A percentile compares a stretch with the other conserved stretches of the same genome.
Evolutionary conservation across 2,329 filamentous ascomycete species (phyloP).

Genomic region (Phialemonium atrogriseum): DNA sequence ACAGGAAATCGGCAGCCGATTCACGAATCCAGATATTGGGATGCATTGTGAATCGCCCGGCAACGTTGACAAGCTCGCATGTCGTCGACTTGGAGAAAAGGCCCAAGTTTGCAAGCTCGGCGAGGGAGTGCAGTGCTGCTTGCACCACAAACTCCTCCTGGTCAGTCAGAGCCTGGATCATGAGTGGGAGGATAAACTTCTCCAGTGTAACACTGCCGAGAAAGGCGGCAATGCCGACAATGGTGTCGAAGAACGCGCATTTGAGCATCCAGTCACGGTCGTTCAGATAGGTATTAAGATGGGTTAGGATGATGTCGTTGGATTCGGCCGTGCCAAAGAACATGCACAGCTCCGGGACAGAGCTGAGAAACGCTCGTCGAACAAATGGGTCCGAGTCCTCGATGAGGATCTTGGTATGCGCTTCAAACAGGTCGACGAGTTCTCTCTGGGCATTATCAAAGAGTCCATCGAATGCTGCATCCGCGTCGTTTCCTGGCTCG

Average conservation of each 20-base stretch:
- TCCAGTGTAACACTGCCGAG: slow-evolving; percentile 84
- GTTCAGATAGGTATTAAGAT: slow-evolving; percentile 95
- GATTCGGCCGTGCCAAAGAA: slow-evolving; percentile 91
- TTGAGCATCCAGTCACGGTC: slow-evolving; percentile 95
- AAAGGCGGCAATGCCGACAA: slow-evolving; percentile 86
- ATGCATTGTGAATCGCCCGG: slow-evolving; percentile 81
- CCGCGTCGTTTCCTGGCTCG: slow-evolving; percentile 60
- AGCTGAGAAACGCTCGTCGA: slow-evolving; percentile 81
- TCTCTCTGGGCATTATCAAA: slow-evolving; percentile 84
- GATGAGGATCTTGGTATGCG: slow-evolving; percentile 80
- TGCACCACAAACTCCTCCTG: slow-evolving; percentile 92
- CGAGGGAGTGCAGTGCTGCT: slow-evolving; percentile 78
- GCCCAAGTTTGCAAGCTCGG: slow-evolving; percentile 80
- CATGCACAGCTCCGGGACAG: slow-evolving; percentile 84
- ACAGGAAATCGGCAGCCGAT: slow-evolving; percentile 75
- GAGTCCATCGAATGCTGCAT: slow-evolving; percentile 68
- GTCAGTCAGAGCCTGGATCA: slow-evolving; percentile 91
- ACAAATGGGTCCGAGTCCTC: slow-evolving; percentile 83
- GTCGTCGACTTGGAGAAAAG: slow-evolving; percentile 75
- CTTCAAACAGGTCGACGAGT: slow-evolving; percentile 75
- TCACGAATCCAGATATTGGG: slow-evolving; percentile 94
- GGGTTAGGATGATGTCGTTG: slow-evolving; percentile 92
- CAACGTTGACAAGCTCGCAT: slow-evolving; percentile 81
- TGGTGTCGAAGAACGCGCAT: slow-evolving; percentile 91
- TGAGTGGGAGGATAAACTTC: slow-evolving; percentile 89